Evolutionary conservation across 257 asterid genomes (phyloP), one percentile per base, ranked within the genome.

Genomic region (Pogostemon cablin): DNA sequence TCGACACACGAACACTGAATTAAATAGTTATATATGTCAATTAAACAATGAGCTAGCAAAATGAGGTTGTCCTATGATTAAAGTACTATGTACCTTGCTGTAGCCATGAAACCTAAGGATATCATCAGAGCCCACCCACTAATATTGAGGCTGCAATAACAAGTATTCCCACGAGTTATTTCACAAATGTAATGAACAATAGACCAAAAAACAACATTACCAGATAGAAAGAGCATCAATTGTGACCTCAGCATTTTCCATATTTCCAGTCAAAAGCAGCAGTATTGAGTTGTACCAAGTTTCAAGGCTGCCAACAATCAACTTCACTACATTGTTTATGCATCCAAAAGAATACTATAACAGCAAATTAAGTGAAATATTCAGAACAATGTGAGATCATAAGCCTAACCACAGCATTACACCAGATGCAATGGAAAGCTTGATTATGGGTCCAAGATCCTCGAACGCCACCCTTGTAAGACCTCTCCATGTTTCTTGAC

Each of bases 81-180:
- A 25, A 25, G 32, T 25, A 25, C 32, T 25, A 25, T 44, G 10
- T 83, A 89, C 96, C 96, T 82, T 20, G 87, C 84, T 62, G 88
- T 86, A 41, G 65, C 90, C 79, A 82, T 47, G 87, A 87, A 89
- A 49, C 93, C 96, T 40, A 89, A 47, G 25, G 88, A 81, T 62
- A 89, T 74, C 88, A 87, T 89, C 85, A 85, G 72, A 40, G 83
- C 91, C 93, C 96, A 87, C 11, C 93, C 91, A 72, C 70, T 89
- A 38, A 89, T 85, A 72, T 81, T 85, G 64, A 87, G 85, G 73
- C 96, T 87, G 83, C 77, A 80, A 53, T 3, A 0, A 48, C 7
- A 4, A 3, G 6, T 9, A 17, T 12, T 17, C 57, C 37, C 9
- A 41, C 38, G n/a, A 66, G 32, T 47, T 12, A 55, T 8, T 8